A percentile compares a stretch with the other conserved stretches of the same genome.
These are phyloP conservation scores for Platanthera zijinensis DNA, from an alignment of 106 monocot genomes.

Conservation along the genomic window DNA sequence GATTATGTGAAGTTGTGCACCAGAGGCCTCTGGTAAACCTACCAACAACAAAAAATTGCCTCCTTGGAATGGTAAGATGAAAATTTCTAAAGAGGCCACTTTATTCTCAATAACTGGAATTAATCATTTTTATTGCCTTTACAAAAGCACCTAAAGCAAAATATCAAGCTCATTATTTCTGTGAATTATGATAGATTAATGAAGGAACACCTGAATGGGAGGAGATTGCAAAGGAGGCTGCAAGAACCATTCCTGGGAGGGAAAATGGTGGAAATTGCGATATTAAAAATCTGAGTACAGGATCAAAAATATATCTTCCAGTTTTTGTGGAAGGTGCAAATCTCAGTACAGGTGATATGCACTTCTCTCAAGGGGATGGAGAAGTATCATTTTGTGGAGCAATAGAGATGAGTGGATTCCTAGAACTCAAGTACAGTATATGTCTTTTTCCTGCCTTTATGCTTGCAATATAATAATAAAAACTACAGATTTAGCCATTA, in stretches of 20 bases:
- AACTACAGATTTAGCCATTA: not conserved
- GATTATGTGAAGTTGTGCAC: slow-evolving; percentile 70
- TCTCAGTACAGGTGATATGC: slow-evolving; percentile 86
- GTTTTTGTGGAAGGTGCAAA: slow-evolving; percentile 90
- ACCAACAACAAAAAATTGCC: slow-evolving; percentile 54
- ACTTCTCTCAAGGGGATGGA: slow-evolving; percentile 92
- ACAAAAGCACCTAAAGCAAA: not conserved
- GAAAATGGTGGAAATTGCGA: slow-evolving; percentile 96
- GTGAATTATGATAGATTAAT: slow-evolving; percentile 31
- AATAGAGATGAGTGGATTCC: slow-evolving; percentile 93
- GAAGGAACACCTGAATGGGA: slow-evolving; percentile 64
- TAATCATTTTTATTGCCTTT: not conserved
- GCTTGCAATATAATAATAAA: not conserved
- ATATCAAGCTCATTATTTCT: not conserved
- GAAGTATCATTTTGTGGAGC: slow-evolving; percentile 92
- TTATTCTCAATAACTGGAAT: not conserved
- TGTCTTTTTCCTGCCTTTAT: not conserved
- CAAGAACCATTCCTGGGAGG: slow-evolving; percentile 77
- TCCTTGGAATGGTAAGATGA: slow-evolving; percentile 59
- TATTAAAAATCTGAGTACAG: slow-evolving; percentile 90
- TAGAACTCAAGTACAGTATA: slow-evolving; percentile 67
- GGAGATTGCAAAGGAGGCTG: slow-evolving; percentile 70
- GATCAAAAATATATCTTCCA: slow-evolving; percentile 86
- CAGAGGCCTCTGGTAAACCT: slow-evolving; percentile 65
- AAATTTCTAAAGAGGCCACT: not conserved